phyloP scores from a whole-genome alignment of 1,284 basidiomycete species.

The Austropuccinia psidii region DNA sequence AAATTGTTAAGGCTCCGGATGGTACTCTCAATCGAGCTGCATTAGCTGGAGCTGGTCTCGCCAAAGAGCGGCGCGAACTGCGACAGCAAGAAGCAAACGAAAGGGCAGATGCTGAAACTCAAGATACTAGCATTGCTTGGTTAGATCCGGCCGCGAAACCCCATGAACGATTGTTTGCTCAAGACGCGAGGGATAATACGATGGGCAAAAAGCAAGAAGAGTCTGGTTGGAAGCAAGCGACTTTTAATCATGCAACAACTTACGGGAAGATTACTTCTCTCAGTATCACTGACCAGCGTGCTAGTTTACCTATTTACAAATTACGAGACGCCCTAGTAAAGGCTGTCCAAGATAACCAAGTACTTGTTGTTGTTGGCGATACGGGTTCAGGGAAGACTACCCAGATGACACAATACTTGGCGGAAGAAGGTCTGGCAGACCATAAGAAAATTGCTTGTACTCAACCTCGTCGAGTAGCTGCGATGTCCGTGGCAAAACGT shows the following conservation, averaged over 20 bases:
- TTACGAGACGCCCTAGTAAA: constrained; percentile 83
- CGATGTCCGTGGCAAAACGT: constrained; percentile 98
- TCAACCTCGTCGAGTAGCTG: constrained; percentile 95
- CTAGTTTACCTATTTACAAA: constrained; percentile 88
- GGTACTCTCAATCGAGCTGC: constrained; percentile 78
- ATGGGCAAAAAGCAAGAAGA: constrained; percentile 60
- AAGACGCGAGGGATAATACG: constrained; percentile 77
- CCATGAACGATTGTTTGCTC: constrained; percentile 78
- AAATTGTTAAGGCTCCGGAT: constrained; percentile 64
- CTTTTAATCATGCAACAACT: constrained; percentile 94
- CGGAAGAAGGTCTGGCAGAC: constrained; percentile 79
- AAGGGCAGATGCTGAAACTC: constrained; percentile 80
- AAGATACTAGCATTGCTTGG: constrained; percentile 92
- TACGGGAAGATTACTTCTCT: constrained; percentile 85
- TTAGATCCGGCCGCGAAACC: constrained; percentile 94
- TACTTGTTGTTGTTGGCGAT: constrained; percentile 85
- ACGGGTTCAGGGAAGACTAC: constrained; percentile 55
- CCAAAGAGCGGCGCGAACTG: constrained; percentile 89
- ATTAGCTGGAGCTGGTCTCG: constrained; percentile 79
- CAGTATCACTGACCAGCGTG: constrained; percentile 88
- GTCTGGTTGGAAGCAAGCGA: constrained; percentile 83
- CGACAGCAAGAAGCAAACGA: constrained; percentile 92
- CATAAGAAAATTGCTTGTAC: constrained; percentile 88
- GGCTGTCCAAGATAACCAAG: constrained; percentile 90
- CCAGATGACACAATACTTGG: constrained; percentile 88